Conservation (phyloP, 495 filamentous ascomycete genomes). For the Lasiosphaeris hirsuta region DNA sequence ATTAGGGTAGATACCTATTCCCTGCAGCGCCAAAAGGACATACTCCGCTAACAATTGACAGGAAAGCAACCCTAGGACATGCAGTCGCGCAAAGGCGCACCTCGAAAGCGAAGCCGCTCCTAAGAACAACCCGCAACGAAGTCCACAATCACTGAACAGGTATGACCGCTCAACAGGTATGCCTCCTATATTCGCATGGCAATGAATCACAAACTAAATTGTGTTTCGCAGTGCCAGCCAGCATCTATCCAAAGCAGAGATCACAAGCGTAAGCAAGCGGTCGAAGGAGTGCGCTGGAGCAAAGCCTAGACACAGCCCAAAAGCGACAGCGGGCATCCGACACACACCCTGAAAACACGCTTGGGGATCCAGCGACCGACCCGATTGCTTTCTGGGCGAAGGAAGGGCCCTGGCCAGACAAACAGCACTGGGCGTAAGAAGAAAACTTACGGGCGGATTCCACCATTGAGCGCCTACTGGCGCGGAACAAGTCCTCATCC, state of each 20-base stretch:
- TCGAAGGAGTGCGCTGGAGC: conserved; percentile 9
- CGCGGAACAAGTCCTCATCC: conserved; percentile 26
- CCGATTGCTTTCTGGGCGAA: conserved; percentile 25
- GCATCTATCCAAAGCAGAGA: conserved; percentile 8
- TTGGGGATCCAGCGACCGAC: conserved; percentile 1
- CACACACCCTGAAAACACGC: conserved; percentile 5
- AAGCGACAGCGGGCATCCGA: conserved; percentile 13
- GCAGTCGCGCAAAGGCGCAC: conserved; percentile 4
- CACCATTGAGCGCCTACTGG: conserved; percentile 25
- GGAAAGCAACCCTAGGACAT: background rate
- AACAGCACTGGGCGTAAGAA: conserved; percentile 8
- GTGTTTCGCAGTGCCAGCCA: background rate
- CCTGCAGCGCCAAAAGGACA: no score
- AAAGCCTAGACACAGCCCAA: conserved; percentile 11
- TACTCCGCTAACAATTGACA: no score
- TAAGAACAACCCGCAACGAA: background rate
- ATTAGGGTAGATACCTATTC: no score
- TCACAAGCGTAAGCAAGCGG: conserved; percentile 16
- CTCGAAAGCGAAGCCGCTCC: no score
- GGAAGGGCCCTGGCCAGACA: conserved; percentile 28
- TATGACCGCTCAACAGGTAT: background rate
- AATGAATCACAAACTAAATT: conserved; percentile 3
- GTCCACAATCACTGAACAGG: background rate
- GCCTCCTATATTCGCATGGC: background rate
- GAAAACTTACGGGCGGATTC: background rate